Base-by-base conservation (phyloP, 768 basidiomycete species). In the Suillus subaureus region DNA sequence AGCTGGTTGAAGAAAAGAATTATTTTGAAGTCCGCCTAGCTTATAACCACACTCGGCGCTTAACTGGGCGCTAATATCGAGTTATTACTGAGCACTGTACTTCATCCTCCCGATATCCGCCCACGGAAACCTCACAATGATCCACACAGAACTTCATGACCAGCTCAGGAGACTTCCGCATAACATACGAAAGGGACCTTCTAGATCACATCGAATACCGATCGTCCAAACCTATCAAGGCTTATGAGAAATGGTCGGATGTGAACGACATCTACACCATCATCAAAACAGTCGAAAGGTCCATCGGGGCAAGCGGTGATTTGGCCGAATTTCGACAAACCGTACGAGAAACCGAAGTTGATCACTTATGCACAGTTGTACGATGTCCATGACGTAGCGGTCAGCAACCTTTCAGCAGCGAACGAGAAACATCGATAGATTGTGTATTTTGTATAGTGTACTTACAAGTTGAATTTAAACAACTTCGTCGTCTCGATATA, bases 1-100 rank as follows among this genome's bases (percentile, higher is more conserved):
- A 75, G 71, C 83, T 84, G 81, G 74, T 74, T 64, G 47, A 35
- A 49, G 39, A 9, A 39, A 64, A 57, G 18, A 18, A 28, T 11
- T 2, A 5, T 9, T 31, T 18, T 6, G 16, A 54, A 21, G 51
- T 28, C 51, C 26, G 26, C 16, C 52, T 54, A 16, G 15, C 2
- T 11, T 52, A 31, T 28, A 28, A 18, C 51, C 31, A 54, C 21
- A 31, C 52, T 31, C 52, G 33, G 52, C 52, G 52, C 49, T 51
- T 23, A 47, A 42, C 39, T 35, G 31, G 31, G 33, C 33, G 35
- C 35, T n/a, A n/a, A n/a, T n/a, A n/a, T n/a, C n/a, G n/a, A n/a
- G n/a, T n/a, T n/a, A n/a, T n/a, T n/a, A n/a, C n/a, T n/a, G n/a
- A n/a, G n/a, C n/a, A n/a, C n/a, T n/a, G n/a, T n/a, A n/a, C n/a